Evolutionary conservation across 202 grass and related monocot species (phyloP), one percentile per base, ranked within the genome.

Genomic region (Schoenoplectus triqueter): DNA sequence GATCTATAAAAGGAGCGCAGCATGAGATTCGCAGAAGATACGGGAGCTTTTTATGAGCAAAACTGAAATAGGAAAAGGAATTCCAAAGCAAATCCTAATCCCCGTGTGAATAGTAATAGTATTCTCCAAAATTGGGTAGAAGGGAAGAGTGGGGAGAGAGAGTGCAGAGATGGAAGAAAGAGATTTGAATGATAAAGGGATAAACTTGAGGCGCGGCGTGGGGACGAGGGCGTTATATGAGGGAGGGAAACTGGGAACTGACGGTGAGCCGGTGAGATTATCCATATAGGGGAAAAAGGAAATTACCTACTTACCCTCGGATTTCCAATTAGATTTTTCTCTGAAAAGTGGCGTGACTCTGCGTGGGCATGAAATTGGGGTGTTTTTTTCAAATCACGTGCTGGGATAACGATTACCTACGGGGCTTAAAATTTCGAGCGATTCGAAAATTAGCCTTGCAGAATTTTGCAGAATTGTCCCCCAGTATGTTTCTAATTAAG

Each of bases 181-280:
- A 10, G 44, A 5, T 59, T 4, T 31, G 22, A 3, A 20, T 19
- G 85, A 86, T 88, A 89, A 88, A 80, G 85, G 60, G 80, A 83
- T 84, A 77, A 84, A 76, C 69, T 82, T 76, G 68, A 20, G 41
- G 41, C 75, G 45, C 54, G 71, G 40, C 61, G 46, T 46, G 68
- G 7, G 42, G 79, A n/a, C 19, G 77, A 42, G 18, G 68, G 7
- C 76, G 45, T n/a, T 50, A 68, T 9, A 45, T 2, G 41, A 40
- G 48, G 39, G 42, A 63, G 20, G 67, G 84, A 65, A 80, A 87
- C 83, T 48, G 64, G 87, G 56, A 72, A 59, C 59, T 75, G 81
- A 11, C 92, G 87, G 88, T 86, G 87, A 31, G 64, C 31, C 31
- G 31, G 31, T 31, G 31, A 31, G 31, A 40, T 90, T 92, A 92